Evolutionary conservation across 140 eudicot genomes (phyloP).

Genomic region (Ambrosia hybrid): DNA sequence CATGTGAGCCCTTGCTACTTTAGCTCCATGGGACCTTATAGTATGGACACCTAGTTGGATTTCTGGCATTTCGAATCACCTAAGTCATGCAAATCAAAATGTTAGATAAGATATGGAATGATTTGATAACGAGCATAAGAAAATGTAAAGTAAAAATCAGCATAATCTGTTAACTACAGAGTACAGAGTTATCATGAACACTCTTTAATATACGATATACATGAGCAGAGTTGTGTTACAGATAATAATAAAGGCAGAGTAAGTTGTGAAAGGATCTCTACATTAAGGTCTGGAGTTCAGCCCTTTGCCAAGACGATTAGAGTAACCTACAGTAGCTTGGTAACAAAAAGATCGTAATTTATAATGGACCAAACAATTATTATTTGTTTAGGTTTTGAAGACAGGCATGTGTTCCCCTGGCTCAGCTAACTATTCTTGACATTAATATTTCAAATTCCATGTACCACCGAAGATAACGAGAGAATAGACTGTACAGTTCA

Average conservation of each 20-base stretch:
- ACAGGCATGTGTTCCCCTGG: not conserved
- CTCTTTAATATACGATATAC: no score
- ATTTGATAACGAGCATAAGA: no score
- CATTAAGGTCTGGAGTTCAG: not conserved
- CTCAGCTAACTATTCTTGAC: conserved; percentile 9
- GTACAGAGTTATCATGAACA: no score
- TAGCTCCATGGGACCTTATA: conserved; percentile 69
- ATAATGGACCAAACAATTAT: not conserved
- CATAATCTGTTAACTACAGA: no score
- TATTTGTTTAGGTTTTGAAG: conserved; percentile 3
- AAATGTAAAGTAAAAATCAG: no score
- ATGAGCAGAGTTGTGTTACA: no score
- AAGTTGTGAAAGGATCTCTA: conserved; percentile 7
- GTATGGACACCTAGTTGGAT: conserved; percentile 81
- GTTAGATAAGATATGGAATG: not conserved
- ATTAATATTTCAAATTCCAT: conserved; percentile 5
- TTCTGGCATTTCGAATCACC: conserved; percentile 68
- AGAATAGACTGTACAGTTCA: not conserved
- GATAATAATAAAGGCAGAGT: conserved; percentile 4
- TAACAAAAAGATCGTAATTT: conserved; percentile 15
- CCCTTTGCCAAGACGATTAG: conserved; percentile 16
- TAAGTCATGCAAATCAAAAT: conserved; percentile 28
- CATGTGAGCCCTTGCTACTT: conserved; percentile 72
- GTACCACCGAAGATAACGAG: not conserved
- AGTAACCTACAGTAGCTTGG: conserved; percentile 1